Percentiles rank a stretch among this genome's conserved stretches.
phyloP scores from a whole-genome alignment of 2,329 filamentous ascomycete species.

The Penicillium occitanis region DNA sequence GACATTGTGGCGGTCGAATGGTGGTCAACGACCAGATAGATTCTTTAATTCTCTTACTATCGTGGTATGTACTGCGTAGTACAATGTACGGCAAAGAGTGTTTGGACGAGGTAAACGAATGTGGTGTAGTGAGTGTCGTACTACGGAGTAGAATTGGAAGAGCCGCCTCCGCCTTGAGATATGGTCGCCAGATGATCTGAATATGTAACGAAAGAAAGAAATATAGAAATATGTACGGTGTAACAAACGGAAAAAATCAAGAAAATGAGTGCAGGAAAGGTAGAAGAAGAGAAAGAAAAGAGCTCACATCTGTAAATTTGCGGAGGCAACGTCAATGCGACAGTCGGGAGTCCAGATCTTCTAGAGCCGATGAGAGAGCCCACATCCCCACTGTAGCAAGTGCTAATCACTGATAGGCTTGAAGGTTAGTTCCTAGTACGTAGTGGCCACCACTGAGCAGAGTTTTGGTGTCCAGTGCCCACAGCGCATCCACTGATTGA shows the following conservation, averaged over 20 bases:
- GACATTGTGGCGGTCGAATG: slow-evolving; percentile 9
- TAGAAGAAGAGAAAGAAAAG: not conserved
- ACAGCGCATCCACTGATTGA: not conserved
- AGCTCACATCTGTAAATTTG: not conserved
- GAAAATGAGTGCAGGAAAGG: not conserved
- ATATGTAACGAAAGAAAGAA: not conserved
- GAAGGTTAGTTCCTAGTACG: not conserved
- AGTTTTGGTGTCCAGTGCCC: not conserved
- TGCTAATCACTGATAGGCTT: not conserved
- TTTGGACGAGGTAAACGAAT: not conserved
- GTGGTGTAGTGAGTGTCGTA: not conserved
- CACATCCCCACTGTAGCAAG: not conserved
- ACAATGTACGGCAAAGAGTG: not conserved
- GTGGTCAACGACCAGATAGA: not conserved
- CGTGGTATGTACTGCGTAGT: not conserved
- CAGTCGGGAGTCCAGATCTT: not conserved
- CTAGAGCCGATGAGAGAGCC: not conserved
- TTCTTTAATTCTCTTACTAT: not conserved
- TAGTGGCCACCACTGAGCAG: not conserved
- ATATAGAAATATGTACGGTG: not conserved
- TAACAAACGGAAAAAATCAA: not conserved
- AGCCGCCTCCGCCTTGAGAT: not conserved
- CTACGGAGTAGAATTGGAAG: not conserved
- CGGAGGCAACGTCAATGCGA: slow-evolving; percentile 4
- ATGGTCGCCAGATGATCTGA: not conserved